A percentile compares a stretch with the other conserved stretches of the same genome.
These are phyloP conservation scores for Lipomyces mesembrius DNA, from an alignment of 805 yeast species.

Conservation along the genomic window DNA sequence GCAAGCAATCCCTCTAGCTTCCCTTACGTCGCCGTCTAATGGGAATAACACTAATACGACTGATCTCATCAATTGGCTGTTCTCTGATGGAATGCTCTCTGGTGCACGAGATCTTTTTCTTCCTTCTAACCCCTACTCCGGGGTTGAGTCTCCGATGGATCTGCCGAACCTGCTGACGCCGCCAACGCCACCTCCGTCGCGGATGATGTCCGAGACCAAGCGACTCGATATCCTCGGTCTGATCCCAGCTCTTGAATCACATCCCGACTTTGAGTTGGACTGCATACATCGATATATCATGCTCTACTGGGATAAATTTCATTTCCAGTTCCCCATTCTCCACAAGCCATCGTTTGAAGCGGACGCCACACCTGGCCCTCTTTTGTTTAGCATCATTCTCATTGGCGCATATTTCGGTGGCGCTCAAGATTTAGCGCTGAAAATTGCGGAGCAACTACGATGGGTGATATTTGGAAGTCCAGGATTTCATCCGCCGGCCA, in stretches of 20 bases:
- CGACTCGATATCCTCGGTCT: constrained; percentile 39
- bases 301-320: constrained; percentile 62
- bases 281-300: constrained; percentile 43
- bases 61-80: constrained; percentile 47
- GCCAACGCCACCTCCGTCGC: constrained; percentile 44
- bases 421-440: constrained; percentile 49
- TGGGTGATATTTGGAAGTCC: constrained; percentile 71
- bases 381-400: constrained; percentile 60
- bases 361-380: constrained; percentile 52
- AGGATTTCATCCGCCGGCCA: constrained; percentile 77
- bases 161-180: constrained; percentile 50
- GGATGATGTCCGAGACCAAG: constrained; percentile 43
- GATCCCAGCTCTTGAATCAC: constrained; percentile 45
- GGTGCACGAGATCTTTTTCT: constrained; percentile 40
- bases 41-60: constrained; percentile 10
- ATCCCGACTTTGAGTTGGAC: constrained; percentile 46
- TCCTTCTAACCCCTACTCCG: constrained; percentile 38
- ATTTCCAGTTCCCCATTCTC: constrained; percentile 62
- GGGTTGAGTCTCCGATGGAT: constrained; percentile 48
- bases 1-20: not conserved
- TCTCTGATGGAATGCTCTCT: constrained; percentile 45
- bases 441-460: constrained; percentile 63
- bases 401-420: constrained; percentile 57
- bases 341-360: constrained; percentile 65
- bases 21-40: not conserved